phyloP scores from a whole-genome alignment of 1,139 yeast species.

The Geotrichum bryndzae region DNA sequence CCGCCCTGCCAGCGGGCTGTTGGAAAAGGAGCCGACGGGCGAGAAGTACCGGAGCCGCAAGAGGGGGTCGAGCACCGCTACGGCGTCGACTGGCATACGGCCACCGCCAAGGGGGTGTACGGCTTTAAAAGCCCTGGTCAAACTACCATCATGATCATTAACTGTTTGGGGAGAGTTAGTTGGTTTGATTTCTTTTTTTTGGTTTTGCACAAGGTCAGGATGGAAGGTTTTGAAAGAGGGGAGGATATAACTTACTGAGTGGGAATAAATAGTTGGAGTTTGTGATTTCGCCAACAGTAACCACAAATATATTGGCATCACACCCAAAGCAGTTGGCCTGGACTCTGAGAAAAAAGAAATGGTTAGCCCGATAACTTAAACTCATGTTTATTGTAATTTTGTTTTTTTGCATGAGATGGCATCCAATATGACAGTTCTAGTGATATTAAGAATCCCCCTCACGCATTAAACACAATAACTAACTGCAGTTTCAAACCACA shows the following conservation, averaged over 20 bases:
- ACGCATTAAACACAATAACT: not conserved
- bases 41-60: constrained; percentile 10
- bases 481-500: not conserved
- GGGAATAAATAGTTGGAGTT: constrained; percentile 3
- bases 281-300: not conserved
- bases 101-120: constrained; percentile 17
- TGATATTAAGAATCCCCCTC: not conserved
- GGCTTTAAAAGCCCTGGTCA: constrained; percentile 5
- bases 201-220: not conserved
- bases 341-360: not conserved
- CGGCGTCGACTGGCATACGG: constrained; percentile 11
- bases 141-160: constrained; percentile 6
- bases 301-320: not conserved
- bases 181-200: too few relatives aligned
- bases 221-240: not conserved
- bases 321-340: not conserved
- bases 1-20: not conserved
- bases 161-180: not conserved
- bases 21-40: constrained; percentile 9
- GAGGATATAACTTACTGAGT: not conserved
- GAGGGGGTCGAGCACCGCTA: constrained; percentile 7
- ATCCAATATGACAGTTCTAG: not conserved
- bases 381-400: too few relatives aligned
- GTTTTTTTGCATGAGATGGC: too few relatives aligned
- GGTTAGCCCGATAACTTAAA: not conserved